Base-by-base conservation (phyloP, 2,329 filamentous ascomycete species). In the Biscogniauxia sp. region DNA sequence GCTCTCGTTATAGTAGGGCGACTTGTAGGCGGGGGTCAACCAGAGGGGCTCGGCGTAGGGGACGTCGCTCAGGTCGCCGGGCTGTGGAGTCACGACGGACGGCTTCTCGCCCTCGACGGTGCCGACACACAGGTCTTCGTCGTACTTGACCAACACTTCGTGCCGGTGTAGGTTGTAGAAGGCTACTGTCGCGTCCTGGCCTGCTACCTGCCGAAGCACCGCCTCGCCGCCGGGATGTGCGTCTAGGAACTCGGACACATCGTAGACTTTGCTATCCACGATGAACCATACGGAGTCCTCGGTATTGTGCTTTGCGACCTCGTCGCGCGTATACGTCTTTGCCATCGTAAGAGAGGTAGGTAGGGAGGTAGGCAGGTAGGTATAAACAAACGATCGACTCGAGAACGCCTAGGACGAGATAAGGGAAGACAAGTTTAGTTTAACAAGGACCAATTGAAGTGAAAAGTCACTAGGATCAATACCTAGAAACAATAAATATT, bases 81-180 rank as follows among this genome's bases (percentile, higher is more conserved):
- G 80, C 70, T 87, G 77, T 1, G 85, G 86, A 20, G 87, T 85
- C 64, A 93, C 82, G 68, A 95, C 85, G 72, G 92, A 85, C 20
- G 91, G 83, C 70, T 83, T 88, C 79, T 96, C 91, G 75, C 86
- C 89, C 66, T 86, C 79, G 72, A 96, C 75, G 15, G 86, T 90
- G 70, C 92, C 92, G 68, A 96, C 84, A 75, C 85, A 89, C 19
- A 96, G 83, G 69, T 85, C 81, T 53, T 85, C 81, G 53, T 82
- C 78, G 80, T 96, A 96, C 75, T 93, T 93, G 62, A 87, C 80
- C 11, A 96, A 83, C n/a, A 96, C 91, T 76, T 96, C 92, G 68
- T 96, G 92, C 25, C 92, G 83, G 78, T 97, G 93, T 57, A 97
- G 87, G 80, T 96, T 96, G 84, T 96, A 96, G 77, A 96, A 96